These are phyloP conservation scores for Closterium sp. DNA, from an alignment of 139 green algal species.

Conservation along the genomic window DNA sequence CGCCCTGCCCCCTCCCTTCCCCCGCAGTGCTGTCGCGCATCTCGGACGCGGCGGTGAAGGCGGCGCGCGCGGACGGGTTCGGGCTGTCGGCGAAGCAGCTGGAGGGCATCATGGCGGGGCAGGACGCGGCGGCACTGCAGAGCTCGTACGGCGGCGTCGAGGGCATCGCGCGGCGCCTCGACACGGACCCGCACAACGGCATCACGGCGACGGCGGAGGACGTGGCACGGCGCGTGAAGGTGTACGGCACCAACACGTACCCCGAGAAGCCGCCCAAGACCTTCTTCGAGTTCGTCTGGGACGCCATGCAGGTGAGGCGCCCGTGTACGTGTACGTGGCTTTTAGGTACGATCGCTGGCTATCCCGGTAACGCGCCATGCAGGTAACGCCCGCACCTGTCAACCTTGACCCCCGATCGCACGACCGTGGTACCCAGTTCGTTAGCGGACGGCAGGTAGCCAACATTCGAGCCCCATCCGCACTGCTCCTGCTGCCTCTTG, in stretches of 20 bases:
- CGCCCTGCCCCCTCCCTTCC: background rate
- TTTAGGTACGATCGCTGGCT: no score
- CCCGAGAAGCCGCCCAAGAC: constrained; percentile 20
- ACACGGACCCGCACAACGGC: background rate
- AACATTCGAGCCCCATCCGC: no score
- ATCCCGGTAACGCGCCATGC: no score
- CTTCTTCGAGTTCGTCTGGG: constrained; percentile 37
- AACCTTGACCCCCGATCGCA: no score
- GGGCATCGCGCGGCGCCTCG: background rate
- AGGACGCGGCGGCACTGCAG: background rate
- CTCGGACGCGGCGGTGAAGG: background rate
- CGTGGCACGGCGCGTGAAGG: background rate
- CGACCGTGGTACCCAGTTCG: no score
- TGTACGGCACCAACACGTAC: constrained; percentile 20
- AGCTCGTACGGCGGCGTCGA: background rate
- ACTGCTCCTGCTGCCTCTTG: no score
- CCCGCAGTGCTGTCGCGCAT: background rate
- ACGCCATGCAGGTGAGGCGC: constrained; percentile 27
- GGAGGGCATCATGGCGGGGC: background rate
- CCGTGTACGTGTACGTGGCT: background rate
- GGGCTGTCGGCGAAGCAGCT: background rate
- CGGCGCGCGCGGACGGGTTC: background rate
- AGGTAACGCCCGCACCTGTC: no score
- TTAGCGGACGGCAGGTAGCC: no score
- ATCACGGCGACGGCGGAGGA: background rate